Base-by-base conservation (phyloP, 768 basidiomycete species). In the Phaeotremella fagi region DNA sequence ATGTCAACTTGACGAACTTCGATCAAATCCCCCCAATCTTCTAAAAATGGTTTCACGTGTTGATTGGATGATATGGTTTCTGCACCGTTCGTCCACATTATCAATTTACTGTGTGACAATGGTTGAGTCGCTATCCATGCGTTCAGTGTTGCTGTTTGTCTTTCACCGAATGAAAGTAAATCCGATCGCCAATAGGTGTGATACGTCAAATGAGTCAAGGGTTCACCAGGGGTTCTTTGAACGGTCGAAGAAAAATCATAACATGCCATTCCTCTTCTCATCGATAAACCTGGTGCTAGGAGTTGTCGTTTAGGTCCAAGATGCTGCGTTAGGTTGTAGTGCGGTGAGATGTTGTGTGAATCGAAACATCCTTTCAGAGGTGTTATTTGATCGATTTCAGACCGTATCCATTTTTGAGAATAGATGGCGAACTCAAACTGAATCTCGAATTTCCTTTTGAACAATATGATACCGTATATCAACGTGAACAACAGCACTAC, bases 151-250 rank as follows among this genome's bases (percentile, higher is more conserved):
- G 83, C 85, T 68, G 90, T 87, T 66, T 98, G 91, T 23, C 92
- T 80, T 50, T 81, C 79, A 2, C 80, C 83, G 62, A 98, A 90
- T 0, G 84, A 78, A 0, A 84, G 83, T 35, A 97, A 82, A 76
- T 97, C 92, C 52, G 81, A 82, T 14, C 94, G 80, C 94, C 94
- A 98, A 73, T 97, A 98, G 1, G 90, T 86, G 74, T 98, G 94
- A 69, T 83, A 94, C 48, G 83, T 81, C 12, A 82, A 80, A 35
- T 38, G 69, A n/a, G 55, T 49, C 35, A 70, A 54, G 25, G 57
- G 53, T 18, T 57, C 58, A 16, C 54, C 52, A 0, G 68, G 68
- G 7, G 54, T 24, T 0, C 63, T 69, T 47, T 81, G 82, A 22
- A 98, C 81, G 15, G 89, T 90, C 14, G 85, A 85, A 2, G 91